Evolutionary conservation across 192 early-diverging fungal genomes (phyloP).

Genomic region (Coemansia sp.): DNA sequence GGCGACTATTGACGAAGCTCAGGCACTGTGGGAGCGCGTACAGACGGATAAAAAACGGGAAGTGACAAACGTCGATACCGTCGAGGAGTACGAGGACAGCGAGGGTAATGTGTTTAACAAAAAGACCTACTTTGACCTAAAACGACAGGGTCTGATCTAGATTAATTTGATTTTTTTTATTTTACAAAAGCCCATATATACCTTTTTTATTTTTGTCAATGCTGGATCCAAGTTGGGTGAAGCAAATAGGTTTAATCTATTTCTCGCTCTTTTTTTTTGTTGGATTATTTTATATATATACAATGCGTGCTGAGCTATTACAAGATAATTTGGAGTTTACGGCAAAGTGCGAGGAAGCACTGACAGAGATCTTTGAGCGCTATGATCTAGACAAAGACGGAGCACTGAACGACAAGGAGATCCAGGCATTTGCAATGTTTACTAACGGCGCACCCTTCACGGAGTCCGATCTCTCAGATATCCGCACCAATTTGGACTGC

Average conservation of each 20-base stretch:
- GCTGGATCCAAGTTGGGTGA: background rate
- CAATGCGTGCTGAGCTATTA: slow-evolving; percentile 41
- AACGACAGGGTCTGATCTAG: slow-evolving; percentile 80
- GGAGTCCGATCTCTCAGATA: slow-evolving; percentile 58
- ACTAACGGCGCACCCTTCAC: slow-evolving; percentile 62
- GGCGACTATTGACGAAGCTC: slow-evolving; percentile 86
- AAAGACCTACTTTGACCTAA: slow-evolving; percentile 84
- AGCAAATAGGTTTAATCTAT: background rate
- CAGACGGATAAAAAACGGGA: slow-evolving; percentile 69
- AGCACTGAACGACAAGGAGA: slow-evolving; percentile 57
- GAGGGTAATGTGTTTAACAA: slow-evolving; percentile 89
- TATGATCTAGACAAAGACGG: slow-evolving; percentile 66
- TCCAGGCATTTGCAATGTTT: slow-evolving; percentile 61
- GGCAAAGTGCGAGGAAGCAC: slow-evolving; percentile 54
- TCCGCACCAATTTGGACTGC: slow-evolving; percentile 67
- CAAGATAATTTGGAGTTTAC: slow-evolving; percentile 57
- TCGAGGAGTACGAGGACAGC: slow-evolving; percentile 89
- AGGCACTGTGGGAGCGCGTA: slow-evolving; percentile 83
- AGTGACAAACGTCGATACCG: slow-evolving; percentile 72
- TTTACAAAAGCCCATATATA: slow-evolving; percentile 1
- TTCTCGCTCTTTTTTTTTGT: background rate
- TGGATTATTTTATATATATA: background rate
- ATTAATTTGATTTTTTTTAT: background rate
- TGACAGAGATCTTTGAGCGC: slow-evolving; percentile 64
- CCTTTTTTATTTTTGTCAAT: background rate